Evolutionary conservation across 169 alveolate species (phyloP), one percentile per base, ranked within the genome.

Genomic region (Plasmodium malariae): DNA sequence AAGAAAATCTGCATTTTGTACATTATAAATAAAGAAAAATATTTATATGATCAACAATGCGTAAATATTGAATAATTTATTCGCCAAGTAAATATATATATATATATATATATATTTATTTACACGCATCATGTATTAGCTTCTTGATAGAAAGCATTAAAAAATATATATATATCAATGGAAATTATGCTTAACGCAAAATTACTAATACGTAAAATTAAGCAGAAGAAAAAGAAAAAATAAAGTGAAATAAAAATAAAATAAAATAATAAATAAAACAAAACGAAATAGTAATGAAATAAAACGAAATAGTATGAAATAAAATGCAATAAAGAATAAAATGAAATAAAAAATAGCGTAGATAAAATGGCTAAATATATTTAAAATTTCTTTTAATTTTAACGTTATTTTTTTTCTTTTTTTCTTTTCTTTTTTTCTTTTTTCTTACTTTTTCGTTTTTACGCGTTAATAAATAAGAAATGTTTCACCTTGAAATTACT

Each of bases 181-280:
- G 34, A 67, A 67, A 67, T 32, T 32, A 28, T 67, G 34, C 28
- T 67, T 67, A 36, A 67, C 60, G 74, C 74, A 67, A 67, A 67
- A 67, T 32, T 67, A 67, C 17, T 67, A 19, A 37, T 17, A 67
- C 7, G 62, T 12, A 36, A 48, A 67, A 36, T 67, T 36, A 30
- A 5, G 34, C 28, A 1, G 74, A 34, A 49, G 54, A 49, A 40
- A 40, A 40, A 40, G 9, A 40, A 40, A 40, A 40, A 9, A 40
- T 40, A 5, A 4, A n/a, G n/a, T n/a, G n/a, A n/a, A n/a, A n/a
- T n/a, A n/a, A n/a, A n/a, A n/a, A n/a, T n/a, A n/a, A n/a, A n/a
- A n/a, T n/a, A n/a, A n/a, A n/a, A n/a, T n/a, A n/a, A n/a, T n/a
- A n/a, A n/a, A n/a, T n/a, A n/a, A n/a, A n/a, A n/a, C n/a, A n/a